These are phyloP conservation scores for Ceratocystis cubensis DNA, from an alignment of 2,329 filamentous ascomycete species.

Conservation along the genomic window DNA sequence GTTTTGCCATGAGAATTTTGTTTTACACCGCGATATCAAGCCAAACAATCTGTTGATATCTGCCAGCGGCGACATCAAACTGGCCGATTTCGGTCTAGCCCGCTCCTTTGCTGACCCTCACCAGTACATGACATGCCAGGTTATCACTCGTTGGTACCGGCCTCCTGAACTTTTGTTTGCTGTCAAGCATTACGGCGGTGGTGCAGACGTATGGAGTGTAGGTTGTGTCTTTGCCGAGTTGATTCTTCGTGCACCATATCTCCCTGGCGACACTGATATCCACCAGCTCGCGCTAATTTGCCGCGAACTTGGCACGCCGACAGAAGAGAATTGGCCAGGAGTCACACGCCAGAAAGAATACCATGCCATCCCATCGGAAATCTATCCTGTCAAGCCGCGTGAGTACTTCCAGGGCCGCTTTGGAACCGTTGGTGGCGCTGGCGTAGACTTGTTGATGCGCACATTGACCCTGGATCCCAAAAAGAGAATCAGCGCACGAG, in stretches of 20 bases:
- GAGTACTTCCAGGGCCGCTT: conserved; percentile 68
- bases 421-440: conserved; percentile 64
- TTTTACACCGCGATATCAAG: conserved; percentile 96
- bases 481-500: conserved; percentile 63
- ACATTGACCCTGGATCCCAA: conserved; percentile 80
- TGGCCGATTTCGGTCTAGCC: conserved; percentile 95
- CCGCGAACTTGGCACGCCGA: conserved; percentile 76
- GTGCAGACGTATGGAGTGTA: conserved; percentile 89
- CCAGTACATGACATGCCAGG: conserved; percentile 77
- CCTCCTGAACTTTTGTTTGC: conserved; percentile 90
- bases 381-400: conserved; percentile 48
- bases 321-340: conserved; percentile 90
- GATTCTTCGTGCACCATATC: conserved; percentile 66
- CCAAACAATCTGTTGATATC: conserved; percentile 95
- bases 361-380: conserved; percentile 48
- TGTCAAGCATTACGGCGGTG: conserved; percentile 75
- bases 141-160: conserved; percentile 94
- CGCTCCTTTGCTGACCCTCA: conserved; percentile 81
- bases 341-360: conserved; percentile 71
- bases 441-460: conserved; percentile 76
- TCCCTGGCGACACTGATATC: conserved; percentile 73
- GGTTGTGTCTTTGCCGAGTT: conserved; percentile 90
- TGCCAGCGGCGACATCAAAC: conserved; percentile 81
- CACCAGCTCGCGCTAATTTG: conserved; percentile 77
- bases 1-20: conserved; percentile 92